Base-by-base conservation (phyloP, 1,284 basidiomycete species). In the Malassezia caprae region DNA sequence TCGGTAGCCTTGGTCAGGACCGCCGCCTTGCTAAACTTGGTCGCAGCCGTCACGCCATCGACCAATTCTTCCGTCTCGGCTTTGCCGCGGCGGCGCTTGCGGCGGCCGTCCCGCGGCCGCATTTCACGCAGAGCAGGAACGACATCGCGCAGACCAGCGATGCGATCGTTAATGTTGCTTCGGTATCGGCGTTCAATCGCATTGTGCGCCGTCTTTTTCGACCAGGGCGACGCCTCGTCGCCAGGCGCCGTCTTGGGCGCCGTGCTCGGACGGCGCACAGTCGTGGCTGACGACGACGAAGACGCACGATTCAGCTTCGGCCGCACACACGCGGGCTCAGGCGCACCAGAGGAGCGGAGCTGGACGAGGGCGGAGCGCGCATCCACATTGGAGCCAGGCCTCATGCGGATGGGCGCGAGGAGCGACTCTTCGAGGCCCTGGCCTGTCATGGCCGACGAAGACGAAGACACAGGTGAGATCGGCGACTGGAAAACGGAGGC, bases 51-150 rank as follows among this genome's bases (percentile, higher is more conserved):
- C 11, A 73, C 69, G 49, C 72, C 72, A 34, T 73, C 72, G 27
- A 73, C 72, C 24, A 73, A 56, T 39, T 67, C 62, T 19, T 66
- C 61, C 21, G 67, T 59, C 47, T 66, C 60, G 8, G 37, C 41
- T 17, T 56, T 56, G 31, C 62, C 57, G 3, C 60, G 65, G 37
- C 69, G 68, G 8, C 67, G 60, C 37, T 61, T 63, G 10, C 63
- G 49, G 8, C 59, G 56, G 23, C 65, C 65, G n/a, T 56, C 51
- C 10, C 64, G 57, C 4, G 70, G 64, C 8, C 62, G 65, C 21
- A 67, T 61, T 53, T 72, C 69, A 27, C 64, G 82, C 31, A 90
- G 79, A 0, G 87, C 88, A 1, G 87, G 87, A 1, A 90, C 87
- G 10, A 87, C 84, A 67, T 83, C 82, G 53, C 86, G 83, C 39